Percentiles rank a stretch among this genome's conserved stretches.
Evolutionary conservation across 176 grass and related monocot species (phyloP).

Genomic region (Zea luxurians): DNA sequence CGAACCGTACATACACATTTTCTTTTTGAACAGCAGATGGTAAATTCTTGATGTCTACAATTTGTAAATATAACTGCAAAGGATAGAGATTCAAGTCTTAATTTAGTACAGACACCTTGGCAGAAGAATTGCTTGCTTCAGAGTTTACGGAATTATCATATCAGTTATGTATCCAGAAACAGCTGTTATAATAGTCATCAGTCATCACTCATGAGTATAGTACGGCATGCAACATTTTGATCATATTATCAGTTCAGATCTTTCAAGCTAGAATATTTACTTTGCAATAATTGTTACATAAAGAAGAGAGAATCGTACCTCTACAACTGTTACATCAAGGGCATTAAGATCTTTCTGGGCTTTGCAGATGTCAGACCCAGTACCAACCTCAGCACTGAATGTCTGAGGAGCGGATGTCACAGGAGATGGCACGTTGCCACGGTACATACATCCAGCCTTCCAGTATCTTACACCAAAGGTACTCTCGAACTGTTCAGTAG

Average conservation of each 20-base stretch:
- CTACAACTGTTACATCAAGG: conserved; percentile 44
- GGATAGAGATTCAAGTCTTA: conserved; percentile 20
- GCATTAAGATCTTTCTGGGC: conserved; percentile 41
- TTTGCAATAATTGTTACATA: neutral
- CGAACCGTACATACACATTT: conserved; percentile 63
- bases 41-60: conserved; percentile 80
- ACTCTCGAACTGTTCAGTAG: conserved; percentile 71
- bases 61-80: conserved; percentile 80
- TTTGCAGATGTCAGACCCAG: conserved; percentile 18
- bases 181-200: neutral
- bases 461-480: conserved; percentile 83
- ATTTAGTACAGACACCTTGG: conserved; percentile 10
- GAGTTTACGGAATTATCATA: neutral
- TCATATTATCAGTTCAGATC: conserved; percentile 5
- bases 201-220: neutral
- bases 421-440: conserved; percentile 63
- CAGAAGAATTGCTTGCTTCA: conserved; percentile 1
- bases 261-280: neutral
- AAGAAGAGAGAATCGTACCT: conserved; percentile 57
- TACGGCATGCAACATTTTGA: conserved; percentile 1
- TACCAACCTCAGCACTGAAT: conserved; percentile 10
- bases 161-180: neutral
- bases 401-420: conserved; percentile 52
- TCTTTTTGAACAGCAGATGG: conserved; percentile 51
- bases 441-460: conserved; percentile 84